Evolutionary conservation across 768 basidiomycete genomes (phyloP), one percentile per base, ranked within the genome.

Genomic region (Gloeopeniophorella convolvens): DNA sequence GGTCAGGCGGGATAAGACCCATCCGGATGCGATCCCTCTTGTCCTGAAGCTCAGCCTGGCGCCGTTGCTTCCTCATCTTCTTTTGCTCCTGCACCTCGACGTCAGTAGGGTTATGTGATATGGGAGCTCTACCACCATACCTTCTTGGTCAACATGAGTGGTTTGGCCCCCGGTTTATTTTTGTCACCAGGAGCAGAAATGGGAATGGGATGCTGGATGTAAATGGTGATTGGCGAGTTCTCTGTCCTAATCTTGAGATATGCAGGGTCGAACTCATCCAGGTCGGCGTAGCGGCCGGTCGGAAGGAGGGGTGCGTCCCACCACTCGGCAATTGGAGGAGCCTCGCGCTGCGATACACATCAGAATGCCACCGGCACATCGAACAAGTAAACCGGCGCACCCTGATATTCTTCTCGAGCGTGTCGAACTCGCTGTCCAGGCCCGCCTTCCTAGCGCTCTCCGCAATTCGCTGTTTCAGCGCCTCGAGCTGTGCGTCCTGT

Each of bases 191-290:
- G 90, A 3, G 87, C 88, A 40, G 91, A 91, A 49, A 99, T 93
- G 9, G 90, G 90, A 54, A 99, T 97, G 11, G 96, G 96, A 64
- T 98, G 95, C 65, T 98, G 96, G 42, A 98, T 81, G 60, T 94
- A 93, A 32, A 89, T 76, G 15, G 87, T 89, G 51, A 98, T 85
- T 0, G 89, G 87, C 3, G 88, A 87, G 59, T 83, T 70, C 5
- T 67, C 63, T 12, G 73, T 82, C 16, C 79, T 75, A 57, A 90
- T 86, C 45, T 80, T 83, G 45, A 90, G 68, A 12, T 68, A 66
- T 21, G 73, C 70, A 41, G 83, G 59, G 24, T 82, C 83, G 21
- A 76, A 64, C 2, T 51, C 31, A 26, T 68, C 67, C 42, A 95
- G 64, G 50, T 94, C 92, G 37, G 80, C 77, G 65, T 98, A 98